Evolutionary conservation across 2,329 filamentous ascomycete genomes (phyloP).

Genomic region (Eurotiales sp.): DNA sequence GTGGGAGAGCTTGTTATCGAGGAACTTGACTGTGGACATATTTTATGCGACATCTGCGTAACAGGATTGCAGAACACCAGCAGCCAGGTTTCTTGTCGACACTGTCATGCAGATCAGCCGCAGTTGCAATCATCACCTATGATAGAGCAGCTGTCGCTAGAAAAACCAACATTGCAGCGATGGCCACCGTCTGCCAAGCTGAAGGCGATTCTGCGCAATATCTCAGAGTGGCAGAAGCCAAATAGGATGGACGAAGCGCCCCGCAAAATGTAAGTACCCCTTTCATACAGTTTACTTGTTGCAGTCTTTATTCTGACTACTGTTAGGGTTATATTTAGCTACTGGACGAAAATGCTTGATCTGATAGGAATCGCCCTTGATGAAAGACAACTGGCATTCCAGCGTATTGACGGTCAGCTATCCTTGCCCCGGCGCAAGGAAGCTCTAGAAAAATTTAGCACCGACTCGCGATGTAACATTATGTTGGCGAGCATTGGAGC

Average conservation of each 20-base stretch:
- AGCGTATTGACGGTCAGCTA: background rate
- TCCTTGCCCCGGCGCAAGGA: background rate
- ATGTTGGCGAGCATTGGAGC: background rate
- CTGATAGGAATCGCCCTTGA: background rate
- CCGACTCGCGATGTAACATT: background rate
- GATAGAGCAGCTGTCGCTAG: too few species aligned
- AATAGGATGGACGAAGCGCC: too few species aligned
- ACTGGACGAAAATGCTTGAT: constrained; percentile 1
- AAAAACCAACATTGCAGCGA: background rate
- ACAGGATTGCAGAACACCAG: background rate
- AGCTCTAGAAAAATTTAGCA: background rate
- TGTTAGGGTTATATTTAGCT: background rate
- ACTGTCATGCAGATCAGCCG: background rate
- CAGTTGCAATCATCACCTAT: background rate
- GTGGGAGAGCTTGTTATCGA: background rate
- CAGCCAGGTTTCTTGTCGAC: background rate
- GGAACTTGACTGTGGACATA: background rate
- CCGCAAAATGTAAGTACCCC: background rate
- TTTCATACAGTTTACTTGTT: background rate
- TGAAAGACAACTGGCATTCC: background rate
- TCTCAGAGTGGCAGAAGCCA: background rate
- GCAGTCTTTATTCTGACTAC: background rate
- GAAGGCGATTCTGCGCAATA: background rate
- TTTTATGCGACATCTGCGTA: background rate
- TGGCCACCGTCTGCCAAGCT: background rate